A percentile compares a stretch with the other conserved stretches of the same genome.
Conservation (phyloP, 1,284 basidiomycete species). For the Rugosomyces carneus region DNA sequence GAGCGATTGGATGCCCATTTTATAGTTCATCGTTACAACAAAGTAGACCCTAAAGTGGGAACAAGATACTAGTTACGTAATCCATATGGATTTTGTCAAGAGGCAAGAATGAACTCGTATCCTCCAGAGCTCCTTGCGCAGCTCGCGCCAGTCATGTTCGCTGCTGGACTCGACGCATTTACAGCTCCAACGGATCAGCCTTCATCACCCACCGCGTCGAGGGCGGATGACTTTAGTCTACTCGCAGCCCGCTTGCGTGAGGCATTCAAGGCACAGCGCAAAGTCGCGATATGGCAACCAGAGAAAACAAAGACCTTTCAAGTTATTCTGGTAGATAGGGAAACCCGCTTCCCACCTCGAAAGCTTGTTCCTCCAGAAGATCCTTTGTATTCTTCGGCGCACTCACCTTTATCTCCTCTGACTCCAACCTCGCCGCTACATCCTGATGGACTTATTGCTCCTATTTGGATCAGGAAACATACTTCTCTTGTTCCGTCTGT, state of each 20-base stretch:
- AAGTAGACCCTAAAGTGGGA: no score
- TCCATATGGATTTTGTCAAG: no score
- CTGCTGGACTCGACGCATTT: slow-evolving; percentile 67
- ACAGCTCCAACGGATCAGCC: slow-evolving; percentile 15
- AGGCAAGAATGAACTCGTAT: slow-evolving; percentile 75
- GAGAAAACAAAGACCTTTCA: slow-evolving; percentile 73
- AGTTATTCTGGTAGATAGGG: slow-evolving; percentile 76
- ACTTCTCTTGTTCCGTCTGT: slow-evolving; percentile 87
- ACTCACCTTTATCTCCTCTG: slow-evolving; percentile 88
- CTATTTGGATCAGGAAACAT: slow-evolving; percentile 96
- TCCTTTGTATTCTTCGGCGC: slow-evolving; percentile 45
- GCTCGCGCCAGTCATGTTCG: slow-evolving; percentile 88
- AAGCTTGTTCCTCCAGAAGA: slow-evolving; percentile 64
- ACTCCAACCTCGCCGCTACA: slow-evolving; percentile 83
- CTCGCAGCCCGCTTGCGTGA: slow-evolving; percentile 57
- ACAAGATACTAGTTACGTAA: not conserved
- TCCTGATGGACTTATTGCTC: slow-evolving; percentile 93
- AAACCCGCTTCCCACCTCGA: slow-evolving; percentile 79
- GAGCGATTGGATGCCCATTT: no score
- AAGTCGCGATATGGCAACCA: slow-evolving; percentile 57
- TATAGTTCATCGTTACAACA: no score
- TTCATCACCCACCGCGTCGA: slow-evolving; percentile 19
- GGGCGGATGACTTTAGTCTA: slow-evolving; percentile 50
- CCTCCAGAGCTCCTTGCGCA: slow-evolving; percentile 79
- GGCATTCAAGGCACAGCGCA: slow-evolving; percentile 53